A percentile compares a stretch with the other conserved stretches of the same genome.
Conservation (phyloP, 257 asterid genomes). For the Solanum corneliomulleri region DNA sequence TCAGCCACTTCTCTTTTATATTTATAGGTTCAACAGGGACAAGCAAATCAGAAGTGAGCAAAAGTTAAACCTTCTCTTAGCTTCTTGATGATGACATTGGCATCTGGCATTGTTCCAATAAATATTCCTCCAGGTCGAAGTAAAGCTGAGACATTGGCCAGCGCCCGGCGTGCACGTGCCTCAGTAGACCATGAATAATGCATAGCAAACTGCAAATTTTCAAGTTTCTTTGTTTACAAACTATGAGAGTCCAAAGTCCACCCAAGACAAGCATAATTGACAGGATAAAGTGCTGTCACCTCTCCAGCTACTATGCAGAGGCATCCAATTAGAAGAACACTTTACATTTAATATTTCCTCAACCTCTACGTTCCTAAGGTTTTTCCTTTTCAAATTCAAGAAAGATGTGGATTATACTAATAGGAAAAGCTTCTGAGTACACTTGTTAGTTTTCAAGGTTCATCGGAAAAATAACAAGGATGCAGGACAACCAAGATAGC, state of each 20-base stretch:
- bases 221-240: slow-evolving; percentile 2
- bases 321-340: background rate
- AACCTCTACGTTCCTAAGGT: background rate
- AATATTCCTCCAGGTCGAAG: slow-evolving; percentile 97
- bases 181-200: slow-evolving; percentile 99
- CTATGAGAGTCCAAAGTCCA: background rate
- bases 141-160: slow-evolving; percentile 89
- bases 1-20: background rate
- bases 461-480: background rate
- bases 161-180: slow-evolving; percentile 92
- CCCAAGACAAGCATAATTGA: background rate
- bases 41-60: background rate
- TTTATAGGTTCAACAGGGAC: background rate
- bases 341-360: background rate
- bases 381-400: background rate
- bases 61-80: slow-evolving; percentile 71
- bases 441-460: background rate
- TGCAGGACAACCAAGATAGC: background rate
- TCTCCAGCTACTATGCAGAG: background rate
- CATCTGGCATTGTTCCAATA: slow-evolving; percentile 98
- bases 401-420: background rate
- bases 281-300: background rate
- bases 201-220: slow-evolving; percentile 79
- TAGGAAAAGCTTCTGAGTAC: background rate
- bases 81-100: slow-evolving; percentile 80